phyloP scores from a whole-genome alignment of 2,329 filamentous ascomycete genomes.

The Alternaria solani region DNA sequence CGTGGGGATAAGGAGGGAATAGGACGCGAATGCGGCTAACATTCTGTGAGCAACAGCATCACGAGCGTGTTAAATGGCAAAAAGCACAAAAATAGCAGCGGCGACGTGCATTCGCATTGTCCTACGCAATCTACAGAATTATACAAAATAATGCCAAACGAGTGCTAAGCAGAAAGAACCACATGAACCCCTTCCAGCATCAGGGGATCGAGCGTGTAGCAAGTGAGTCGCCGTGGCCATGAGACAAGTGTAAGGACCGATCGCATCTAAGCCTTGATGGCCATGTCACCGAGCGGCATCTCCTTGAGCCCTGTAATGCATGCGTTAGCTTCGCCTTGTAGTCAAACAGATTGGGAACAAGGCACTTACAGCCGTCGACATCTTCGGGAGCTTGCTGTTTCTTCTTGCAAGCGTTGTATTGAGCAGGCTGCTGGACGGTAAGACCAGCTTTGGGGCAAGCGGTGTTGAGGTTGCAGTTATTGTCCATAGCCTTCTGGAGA shows the following conservation, averaged over 20 bases:
- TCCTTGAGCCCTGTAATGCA: slow-evolving; percentile 37
- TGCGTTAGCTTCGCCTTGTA: slow-evolving; percentile 15
- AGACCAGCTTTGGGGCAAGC: slow-evolving; percentile 44
- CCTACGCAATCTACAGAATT: background rate
- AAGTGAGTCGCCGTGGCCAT: background rate
- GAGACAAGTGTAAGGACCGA: background rate
- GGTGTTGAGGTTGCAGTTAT: slow-evolving; percentile 49
- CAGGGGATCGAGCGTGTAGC: background rate
- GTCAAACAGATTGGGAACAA: background rate
- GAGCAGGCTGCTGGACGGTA: slow-evolving; percentile 34
- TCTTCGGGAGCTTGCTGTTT: slow-evolving; percentile 44
- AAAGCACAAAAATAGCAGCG: background rate
- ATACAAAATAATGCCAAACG: slow-evolving; percentile 8
- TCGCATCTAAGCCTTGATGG: slow-evolving; percentile 34
- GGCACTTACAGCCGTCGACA: slow-evolving; percentile 44
- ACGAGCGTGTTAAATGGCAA: background rate
- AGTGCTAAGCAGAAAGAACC: slow-evolving; percentile 9
- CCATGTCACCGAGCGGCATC: slow-evolving; percentile 36
- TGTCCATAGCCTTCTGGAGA: slow-evolving; percentile 54
- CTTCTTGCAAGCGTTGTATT: slow-evolving; percentile 46
- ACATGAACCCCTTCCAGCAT: background rate
- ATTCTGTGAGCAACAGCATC: background rate
- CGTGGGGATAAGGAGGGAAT: background rate
- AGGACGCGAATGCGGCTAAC: background rate
- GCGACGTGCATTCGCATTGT: background rate